Conservation (phyloP, 306 rosid genomes). For the Quercus parvula region DNA sequence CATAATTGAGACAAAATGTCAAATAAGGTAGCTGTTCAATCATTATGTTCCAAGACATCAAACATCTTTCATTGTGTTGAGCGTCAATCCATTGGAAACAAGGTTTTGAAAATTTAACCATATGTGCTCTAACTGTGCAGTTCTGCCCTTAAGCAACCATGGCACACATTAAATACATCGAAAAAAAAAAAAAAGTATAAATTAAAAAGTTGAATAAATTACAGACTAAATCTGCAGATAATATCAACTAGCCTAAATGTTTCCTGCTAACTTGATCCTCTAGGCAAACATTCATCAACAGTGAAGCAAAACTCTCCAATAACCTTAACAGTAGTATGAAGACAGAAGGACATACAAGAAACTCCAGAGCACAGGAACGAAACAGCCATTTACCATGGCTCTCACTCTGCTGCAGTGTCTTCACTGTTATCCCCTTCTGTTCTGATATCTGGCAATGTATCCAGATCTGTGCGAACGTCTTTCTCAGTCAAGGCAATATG, state of each 20-base stretch:
- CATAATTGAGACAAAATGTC: neutral
- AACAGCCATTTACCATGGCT: neutral
- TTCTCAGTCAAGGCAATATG: conserved; percentile 36
- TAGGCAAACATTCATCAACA: conserved; percentile 21
- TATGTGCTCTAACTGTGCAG: neutral
- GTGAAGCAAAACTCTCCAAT: conserved; percentile 29
- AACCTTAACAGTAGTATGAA: conserved; percentile 15
- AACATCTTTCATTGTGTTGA: too few species aligned
- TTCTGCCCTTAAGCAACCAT: neutral
- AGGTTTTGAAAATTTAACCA: neutral
- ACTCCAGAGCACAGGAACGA: conserved; percentile 15
- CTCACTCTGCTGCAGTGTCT: conserved; percentile 63
- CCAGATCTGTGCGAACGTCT: conserved; percentile 58
- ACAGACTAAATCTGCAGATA: conserved; percentile 30
- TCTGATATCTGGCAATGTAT: conserved; percentile 59
- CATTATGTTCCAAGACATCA: neutral
- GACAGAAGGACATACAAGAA: conserved; percentile 16
- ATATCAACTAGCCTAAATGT: conserved; percentile 37
- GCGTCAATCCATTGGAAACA: too few species aligned
- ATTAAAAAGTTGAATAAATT: conserved; percentile 30
- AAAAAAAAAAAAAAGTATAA: neutral
- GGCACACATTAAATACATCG: neutral
- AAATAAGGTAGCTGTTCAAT: neutral
- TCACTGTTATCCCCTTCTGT: conserved; percentile 49
- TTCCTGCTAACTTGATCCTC: conserved; percentile 32